Evolutionary conservation across 2,329 filamentous ascomycete genomes (phyloP).

Genomic region (Curvularia verruculosa): DNA sequence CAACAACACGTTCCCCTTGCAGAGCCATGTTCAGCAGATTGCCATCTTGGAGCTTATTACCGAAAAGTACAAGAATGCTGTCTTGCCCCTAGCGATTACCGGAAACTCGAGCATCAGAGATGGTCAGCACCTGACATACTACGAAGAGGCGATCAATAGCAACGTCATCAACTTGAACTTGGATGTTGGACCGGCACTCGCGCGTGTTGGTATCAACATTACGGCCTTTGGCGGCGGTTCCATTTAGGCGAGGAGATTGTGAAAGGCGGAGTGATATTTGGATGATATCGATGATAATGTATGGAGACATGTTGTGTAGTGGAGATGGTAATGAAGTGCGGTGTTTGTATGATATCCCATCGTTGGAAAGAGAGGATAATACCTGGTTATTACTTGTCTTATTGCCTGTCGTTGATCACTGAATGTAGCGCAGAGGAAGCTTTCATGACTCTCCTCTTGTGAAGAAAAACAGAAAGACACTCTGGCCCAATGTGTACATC

Average conservation of each 20-base stretch:
- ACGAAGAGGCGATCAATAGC: conserved; percentile 60
- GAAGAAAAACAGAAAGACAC: neutral
- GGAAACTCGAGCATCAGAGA: conserved; percentile 60
- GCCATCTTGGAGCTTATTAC: conserved; percentile 55
- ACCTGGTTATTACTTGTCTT: neutral
- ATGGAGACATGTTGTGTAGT: neutral
- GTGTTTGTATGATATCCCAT: conserved; percentile 3
- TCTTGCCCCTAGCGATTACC: conserved; percentile 62
- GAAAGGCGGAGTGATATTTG: neutral
- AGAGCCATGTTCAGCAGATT: conserved; percentile 60
- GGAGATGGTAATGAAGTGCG: neutral
- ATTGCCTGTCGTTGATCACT: neutral
- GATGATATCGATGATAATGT: neutral
- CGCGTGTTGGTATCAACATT: conserved; percentile 34
- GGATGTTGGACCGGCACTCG: conserved; percentile 47
- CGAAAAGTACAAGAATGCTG: conserved; percentile 59
- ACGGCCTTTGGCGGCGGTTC: conserved; percentile 16
- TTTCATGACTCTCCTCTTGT: neutral
- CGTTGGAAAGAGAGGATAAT: neutral
- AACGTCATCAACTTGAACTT: conserved; percentile 61
- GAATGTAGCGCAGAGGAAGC: neutral
- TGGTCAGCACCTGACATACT: conserved; percentile 63
- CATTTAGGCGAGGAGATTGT: neutral
- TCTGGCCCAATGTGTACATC: too few relatives aligned
- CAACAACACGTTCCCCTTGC: conserved; percentile 61